Evolutionary conservation across 1,284 basidiomycete genomes (phyloP).

Genomic region (Sanghuangporus sanghuang): DNA sequence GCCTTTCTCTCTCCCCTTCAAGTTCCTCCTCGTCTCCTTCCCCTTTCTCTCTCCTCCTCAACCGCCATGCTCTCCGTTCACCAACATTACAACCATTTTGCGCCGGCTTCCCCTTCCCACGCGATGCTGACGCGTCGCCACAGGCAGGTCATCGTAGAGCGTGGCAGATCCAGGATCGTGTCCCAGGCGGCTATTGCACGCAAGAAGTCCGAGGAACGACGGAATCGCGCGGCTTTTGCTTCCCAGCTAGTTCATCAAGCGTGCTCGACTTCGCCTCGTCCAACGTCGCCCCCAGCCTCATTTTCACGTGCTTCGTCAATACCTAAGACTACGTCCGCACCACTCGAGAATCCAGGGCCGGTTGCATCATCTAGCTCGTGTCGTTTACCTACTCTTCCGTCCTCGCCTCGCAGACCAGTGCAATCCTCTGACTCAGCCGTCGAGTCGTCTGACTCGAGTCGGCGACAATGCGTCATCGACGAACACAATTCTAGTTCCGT

Average conservation of each 20-base stretch:
- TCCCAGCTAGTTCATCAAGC: slow-evolving; percentile 1
- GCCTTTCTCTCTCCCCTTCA: background rate
- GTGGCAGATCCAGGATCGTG: slow-evolving; percentile 45
- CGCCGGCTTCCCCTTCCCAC: background rate
- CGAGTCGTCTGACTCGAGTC: background rate
- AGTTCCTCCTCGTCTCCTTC: background rate
- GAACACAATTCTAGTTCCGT: background rate
- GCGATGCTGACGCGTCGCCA: slow-evolving; percentile 6
- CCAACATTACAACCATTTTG: background rate
- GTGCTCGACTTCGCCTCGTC: slow-evolving; percentile 7
- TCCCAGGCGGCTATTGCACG: slow-evolving; percentile 44
- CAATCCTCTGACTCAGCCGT: background rate
- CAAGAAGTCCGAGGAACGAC: slow-evolving; percentile 44
- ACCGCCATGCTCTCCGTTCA: slow-evolving; percentile 14
- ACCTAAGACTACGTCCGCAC: background rate
- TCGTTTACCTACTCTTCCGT: background rate
- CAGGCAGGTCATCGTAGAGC: slow-evolving; percentile 17
- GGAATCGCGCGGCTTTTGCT: slow-evolving; percentile 9
- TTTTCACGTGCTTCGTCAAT: background rate
- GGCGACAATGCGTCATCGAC: background rate
- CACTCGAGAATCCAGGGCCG: background rate
- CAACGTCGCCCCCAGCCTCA: background rate
- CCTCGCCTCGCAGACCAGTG: background rate
- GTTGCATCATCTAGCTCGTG: background rate
- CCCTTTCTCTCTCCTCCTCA: background rate